phyloP scores from a whole-genome alignment of 306 rosid genomes.

The Rosa persica region DNA sequence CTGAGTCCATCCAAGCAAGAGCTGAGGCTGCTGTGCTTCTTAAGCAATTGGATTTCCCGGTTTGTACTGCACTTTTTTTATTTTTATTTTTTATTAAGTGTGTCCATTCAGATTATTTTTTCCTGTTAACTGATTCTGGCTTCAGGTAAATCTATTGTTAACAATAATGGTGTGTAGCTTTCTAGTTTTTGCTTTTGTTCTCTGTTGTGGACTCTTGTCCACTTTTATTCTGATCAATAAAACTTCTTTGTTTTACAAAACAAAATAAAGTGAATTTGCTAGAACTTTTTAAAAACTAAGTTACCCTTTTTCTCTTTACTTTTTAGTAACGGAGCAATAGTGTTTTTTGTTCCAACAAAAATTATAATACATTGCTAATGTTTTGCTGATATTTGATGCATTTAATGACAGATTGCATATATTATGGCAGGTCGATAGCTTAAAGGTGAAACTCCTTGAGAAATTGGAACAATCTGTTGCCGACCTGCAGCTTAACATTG shows the following conservation, averaged over 20 bases:
- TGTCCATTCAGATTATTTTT: constrained; percentile 2
- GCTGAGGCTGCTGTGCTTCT: constrained; percentile 97
- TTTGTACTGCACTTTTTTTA: constrained; percentile 34
- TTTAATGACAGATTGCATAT: constrained; percentile 31
- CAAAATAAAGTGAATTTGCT: neutral
- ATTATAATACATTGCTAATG: neutral
- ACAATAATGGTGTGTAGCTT: neutral
- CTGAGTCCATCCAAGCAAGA: constrained; percentile 87
- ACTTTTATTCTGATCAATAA: neutral
- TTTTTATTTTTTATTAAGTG: neutral
- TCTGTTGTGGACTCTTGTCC: neutral
- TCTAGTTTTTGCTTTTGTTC: neutral
- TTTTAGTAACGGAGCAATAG: neutral
- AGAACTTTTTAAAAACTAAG: constrained; percentile 3
- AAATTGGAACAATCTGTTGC: constrained; percentile 75
- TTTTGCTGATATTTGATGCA: neutral
- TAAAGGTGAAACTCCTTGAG: constrained; percentile 74
- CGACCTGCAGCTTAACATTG: constrained; percentile 63
- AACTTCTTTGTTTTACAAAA: neutral
- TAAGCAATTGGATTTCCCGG: constrained; percentile 87
- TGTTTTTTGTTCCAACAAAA: neutral
- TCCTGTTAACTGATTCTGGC: neutral
- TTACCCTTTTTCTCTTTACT: neutral
- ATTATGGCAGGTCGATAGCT: constrained; percentile 72
- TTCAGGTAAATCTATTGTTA: neutral